Conservation (phyloP, 2,329 filamentous ascomycete genomes). For the Diplodia intermedia region DNA sequence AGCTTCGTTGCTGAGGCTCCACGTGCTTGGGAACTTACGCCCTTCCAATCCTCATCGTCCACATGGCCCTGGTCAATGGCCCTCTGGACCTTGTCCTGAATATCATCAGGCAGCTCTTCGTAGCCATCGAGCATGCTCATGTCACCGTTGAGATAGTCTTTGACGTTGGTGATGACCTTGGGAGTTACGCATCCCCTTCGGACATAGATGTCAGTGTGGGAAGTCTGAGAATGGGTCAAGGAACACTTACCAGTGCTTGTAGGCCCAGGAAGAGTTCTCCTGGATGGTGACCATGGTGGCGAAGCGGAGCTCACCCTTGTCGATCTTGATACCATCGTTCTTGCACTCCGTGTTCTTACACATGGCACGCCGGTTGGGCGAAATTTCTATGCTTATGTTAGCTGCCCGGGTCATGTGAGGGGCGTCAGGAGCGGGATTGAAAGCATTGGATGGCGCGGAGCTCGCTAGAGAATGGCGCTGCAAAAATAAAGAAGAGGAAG, state of each 20-base stretch:
- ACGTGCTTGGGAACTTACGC: constrained; percentile 64
- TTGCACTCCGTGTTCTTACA: constrained; percentile 81
- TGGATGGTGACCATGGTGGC: constrained; percentile 73
- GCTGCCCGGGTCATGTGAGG: constrained; percentile 10
- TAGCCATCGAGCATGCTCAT: constrained; percentile 78
- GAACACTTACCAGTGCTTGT: constrained; percentile 80
- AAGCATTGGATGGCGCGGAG: neutral
- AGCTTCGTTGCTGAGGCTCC: constrained; percentile 36
- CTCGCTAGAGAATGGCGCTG: neutral
- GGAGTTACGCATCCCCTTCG: constrained; percentile 90
- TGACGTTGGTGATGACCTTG: constrained; percentile 70
- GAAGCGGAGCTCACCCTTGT: constrained; percentile 79
- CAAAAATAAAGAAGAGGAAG: neutral
- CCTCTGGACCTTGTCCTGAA: constrained; percentile 74
- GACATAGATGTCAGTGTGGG: constrained; percentile 34
- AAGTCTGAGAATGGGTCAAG: neutral
- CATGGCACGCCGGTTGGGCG: constrained; percentile 72
- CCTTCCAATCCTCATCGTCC: constrained; percentile 84
- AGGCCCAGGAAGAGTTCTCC: constrained; percentile 70
- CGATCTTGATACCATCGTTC: constrained; percentile 70
- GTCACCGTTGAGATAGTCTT: constrained; percentile 64
- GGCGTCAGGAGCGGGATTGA: neutral
- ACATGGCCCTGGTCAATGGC: constrained; percentile 81
- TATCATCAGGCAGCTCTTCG: constrained; percentile 73
- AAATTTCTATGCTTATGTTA: constrained; percentile 64